phyloP scores from a whole-genome alignment of 1,284 basidiomycete genomes.

The Leccinum fuscescens region DNA sequence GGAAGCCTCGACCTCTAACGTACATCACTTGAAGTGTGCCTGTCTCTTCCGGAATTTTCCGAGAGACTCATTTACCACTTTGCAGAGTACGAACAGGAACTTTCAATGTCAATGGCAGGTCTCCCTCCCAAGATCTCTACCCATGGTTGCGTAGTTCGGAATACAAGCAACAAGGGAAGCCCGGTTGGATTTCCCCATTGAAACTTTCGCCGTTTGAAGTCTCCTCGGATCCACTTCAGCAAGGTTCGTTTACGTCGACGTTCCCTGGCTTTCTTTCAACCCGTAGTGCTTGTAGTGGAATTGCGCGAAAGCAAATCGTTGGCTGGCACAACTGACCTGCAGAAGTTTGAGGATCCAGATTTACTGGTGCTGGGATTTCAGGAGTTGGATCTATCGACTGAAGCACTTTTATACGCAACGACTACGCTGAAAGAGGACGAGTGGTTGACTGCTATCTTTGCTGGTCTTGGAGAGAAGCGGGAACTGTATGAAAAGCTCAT shows the following conservation, averaged over 20 bases:
- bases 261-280: no score
- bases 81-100: slow-evolving; percentile 68
- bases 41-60: no score
- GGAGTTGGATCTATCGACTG: slow-evolving; percentile 72
- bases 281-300: no score
- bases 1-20: slow-evolving; percentile 31
- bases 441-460: slow-evolving; percentile 63
- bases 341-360: slow-evolving; percentile 49
- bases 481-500: slow-evolving; percentile 65
- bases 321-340: slow-evolving; percentile 19
- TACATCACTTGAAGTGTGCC: slow-evolving; percentile 29
- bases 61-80: no score
- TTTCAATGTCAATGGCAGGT: slow-evolving; percentile 77
- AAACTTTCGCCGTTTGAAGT: slow-evolving; percentile 38
- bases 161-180: neutral
- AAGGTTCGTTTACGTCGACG: no score
- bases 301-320: slow-evolving; percentile 12
- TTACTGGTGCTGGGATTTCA: slow-evolving; percentile 71
- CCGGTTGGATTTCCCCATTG: slow-evolving; percentile 36
- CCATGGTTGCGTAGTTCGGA: slow-evolving; percentile 43
- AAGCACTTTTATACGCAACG: slow-evolving; percentile 66
- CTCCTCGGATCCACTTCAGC: slow-evolving; percentile 10
- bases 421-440: slow-evolving; percentile 63
- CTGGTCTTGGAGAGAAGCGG: slow-evolving; percentile 66
- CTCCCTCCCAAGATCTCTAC: slow-evolving; percentile 65